Evolutionary conservation across 768 basidiomycete genomes (phyloP).

Genomic region (Tricholoma sp.): DNA sequence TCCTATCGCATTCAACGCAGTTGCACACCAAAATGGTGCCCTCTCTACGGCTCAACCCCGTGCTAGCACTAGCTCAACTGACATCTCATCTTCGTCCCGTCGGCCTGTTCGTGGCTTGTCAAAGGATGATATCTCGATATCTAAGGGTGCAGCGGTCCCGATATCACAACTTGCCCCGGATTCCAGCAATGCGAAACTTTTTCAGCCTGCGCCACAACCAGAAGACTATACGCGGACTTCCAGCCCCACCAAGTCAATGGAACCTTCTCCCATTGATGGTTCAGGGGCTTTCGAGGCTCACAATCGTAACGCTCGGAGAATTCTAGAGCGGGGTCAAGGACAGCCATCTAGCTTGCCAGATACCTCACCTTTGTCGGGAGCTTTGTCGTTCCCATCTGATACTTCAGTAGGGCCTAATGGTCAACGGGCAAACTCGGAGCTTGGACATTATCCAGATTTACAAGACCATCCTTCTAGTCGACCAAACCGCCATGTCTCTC

Average conservation of each 20-base stretch:
- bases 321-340: slow-evolving; percentile 39
- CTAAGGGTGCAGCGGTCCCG: slow-evolving; percentile 48
- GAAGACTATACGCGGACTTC: slow-evolving; percentile 35
- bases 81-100: slow-evolving; percentile 26
- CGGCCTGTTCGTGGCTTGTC: slow-evolving; percentile 41
- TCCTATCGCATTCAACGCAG: slow-evolving; percentile 18
- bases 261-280: slow-evolving; percentile 42
- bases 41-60: slow-evolving; percentile 39
- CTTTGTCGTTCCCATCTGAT: slow-evolving; percentile 37
- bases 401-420: slow-evolving; percentile 21
- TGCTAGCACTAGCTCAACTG: slow-evolving; percentile 47
- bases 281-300: slow-evolving; percentile 34
- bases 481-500: slow-evolving; percentile 41
- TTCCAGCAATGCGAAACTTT: slow-evolving; percentile 51
- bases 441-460: slow-evolving; percentile 75
- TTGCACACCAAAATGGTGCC: slow-evolving; percentile 17
- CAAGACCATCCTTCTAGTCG: slow-evolving; percentile 29
- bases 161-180: slow-evolving; percentile 54
- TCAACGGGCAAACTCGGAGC: slow-evolving; percentile 72
- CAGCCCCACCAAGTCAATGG: slow-evolving; percentile 53
- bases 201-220: slow-evolving; percentile 36
- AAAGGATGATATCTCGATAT: slow-evolving; percentile 53
- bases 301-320: slow-evolving; percentile 30
- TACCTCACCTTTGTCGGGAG: slow-evolving; percentile 58
- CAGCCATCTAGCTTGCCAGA: slow-evolving; percentile 48